These are phyloP conservation scores for Porogramme epimiltina DNA, from an alignment of 1,284 basidiomycete genomes.

Conservation along the genomic window DNA sequence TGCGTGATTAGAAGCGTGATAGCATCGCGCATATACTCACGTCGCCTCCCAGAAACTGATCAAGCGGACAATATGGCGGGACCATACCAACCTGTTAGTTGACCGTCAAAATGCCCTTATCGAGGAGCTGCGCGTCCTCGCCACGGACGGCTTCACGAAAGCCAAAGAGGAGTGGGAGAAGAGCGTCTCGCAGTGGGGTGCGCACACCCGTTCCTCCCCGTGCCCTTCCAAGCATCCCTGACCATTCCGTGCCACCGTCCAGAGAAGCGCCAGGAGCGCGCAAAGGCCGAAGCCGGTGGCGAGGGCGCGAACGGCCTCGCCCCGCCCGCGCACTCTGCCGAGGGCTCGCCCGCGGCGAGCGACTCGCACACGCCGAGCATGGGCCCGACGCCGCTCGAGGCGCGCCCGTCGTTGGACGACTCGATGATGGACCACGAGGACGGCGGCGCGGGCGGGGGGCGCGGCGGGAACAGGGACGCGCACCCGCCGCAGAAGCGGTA, in stretches of 20 bases:
- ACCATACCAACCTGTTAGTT: constrained; percentile 64
- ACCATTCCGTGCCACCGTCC: background rate
- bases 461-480: constrained; percentile 30
- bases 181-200: constrained; percentile 66
- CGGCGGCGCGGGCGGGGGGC: constrained; percentile 27
- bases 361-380: constrained; percentile 27
- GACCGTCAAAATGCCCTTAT: constrained; percentile 67
- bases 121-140: constrained; percentile 55
- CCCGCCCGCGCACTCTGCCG: constrained; percentile 30
- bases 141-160: constrained; percentile 63
- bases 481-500: constrained; percentile 74
- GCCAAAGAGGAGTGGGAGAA: constrained; percentile 77
- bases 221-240: background rate
- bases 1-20: constrained; percentile 34
- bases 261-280: constrained; percentile 64
- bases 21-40: background rate
- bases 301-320: constrained; percentile 22
- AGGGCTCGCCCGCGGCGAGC: constrained; percentile 37
- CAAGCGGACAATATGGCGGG: constrained; percentile 74
- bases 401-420: constrained; percentile 25
- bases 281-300: constrained; percentile 34
- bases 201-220: constrained; percentile 26
- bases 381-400: constrained; percentile 18
- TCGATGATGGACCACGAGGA: constrained; percentile 30
- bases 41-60: constrained; percentile 68